Base-by-base conservation (phyloP, 495 filamentous ascomycete species). In the Chaetomium fimeti region DNA sequence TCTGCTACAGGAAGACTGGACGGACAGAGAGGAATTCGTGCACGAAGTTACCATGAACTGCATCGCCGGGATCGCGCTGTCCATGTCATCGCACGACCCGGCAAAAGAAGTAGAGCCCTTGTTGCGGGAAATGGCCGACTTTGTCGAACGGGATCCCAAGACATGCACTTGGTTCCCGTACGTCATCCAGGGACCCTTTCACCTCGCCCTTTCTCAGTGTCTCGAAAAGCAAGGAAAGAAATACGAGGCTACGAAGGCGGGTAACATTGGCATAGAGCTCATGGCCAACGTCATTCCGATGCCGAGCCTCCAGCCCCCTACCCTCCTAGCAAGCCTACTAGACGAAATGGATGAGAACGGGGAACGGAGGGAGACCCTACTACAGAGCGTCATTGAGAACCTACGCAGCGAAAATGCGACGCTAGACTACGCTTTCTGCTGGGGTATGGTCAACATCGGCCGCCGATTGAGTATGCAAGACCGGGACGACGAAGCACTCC, bases 391-490 rank as follows among this genome's bases (percentile, higher is more conserved):
- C 16, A 40, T 57, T 16, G 54, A 25, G 20, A 57, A 57, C 54
- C 28, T 57, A n/a, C 6, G 16, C 27, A 18, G 29, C 7, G 54
- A 57, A 3, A 29, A 24, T 22, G 54, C 8, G 9, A 57, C 22
- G 54, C n/a, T n/a, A 15, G 32, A 22, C 15, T 29, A 38, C 24
- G 12, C 12, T 6, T 57, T 57, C 29, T 57, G 40, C 29, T 24
- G n/a, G 29, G 54, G n/a, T 5, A 18, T 57, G 32, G 36, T n/a
- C 20, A 57, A 57, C 36, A 57, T 57, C 36, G 36, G 27, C 1
- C 55, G 55, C n/a, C 32, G 18, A 5, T 11, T 42, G n/a, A 20
- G 27, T 32, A 57, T 57, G 3, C 54, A 57, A 5, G 32, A 12
- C 22, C 55, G 38, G 20, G 1, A 24, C 38, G 36, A 18, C n/a